Evolutionary conservation across 129 eudicot species (phyloP).

Genomic region (Scalesia atractyloides): DNA sequence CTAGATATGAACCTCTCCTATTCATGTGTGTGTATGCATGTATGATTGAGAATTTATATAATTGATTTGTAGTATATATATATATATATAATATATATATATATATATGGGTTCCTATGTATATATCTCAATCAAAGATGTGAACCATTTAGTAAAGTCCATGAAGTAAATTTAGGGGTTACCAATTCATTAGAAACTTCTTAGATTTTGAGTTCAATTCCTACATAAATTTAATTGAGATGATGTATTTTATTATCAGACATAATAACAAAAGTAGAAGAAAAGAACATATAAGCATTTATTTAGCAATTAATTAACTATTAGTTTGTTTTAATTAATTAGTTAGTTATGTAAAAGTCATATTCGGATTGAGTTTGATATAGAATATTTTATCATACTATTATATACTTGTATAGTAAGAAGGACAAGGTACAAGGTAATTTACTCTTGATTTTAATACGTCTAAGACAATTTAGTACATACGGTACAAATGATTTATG

Average conservation of each 20-base stretch:
- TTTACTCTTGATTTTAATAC: too few relatives aligned
- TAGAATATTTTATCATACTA: not conserved
- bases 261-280: not conserved
- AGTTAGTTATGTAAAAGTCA: not conserved
- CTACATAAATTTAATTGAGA: not conserved
- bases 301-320: not conserved
- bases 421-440: too few relatives aligned
- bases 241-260: not conserved
- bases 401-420: too few relatives aligned
- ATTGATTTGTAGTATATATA: too few relatives aligned
- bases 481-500: too few relatives aligned
- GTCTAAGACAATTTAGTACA: too few relatives aligned
- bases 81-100: too few relatives aligned
- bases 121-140: conserved; percentile 28
- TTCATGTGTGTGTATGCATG: too few relatives aligned
- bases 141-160: conserved; percentile 23
- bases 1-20: too few relatives aligned
- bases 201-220: not conserved
- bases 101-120: too few relatives aligned
- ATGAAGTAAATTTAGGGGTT: conserved; percentile 21
- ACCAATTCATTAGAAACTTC: conserved; percentile 12
- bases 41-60: too few relatives aligned
- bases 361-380: not conserved
- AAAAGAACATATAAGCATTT: not conserved
- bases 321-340: not conserved